Percentiles rank a stretch among this genome's conserved stretches.
phyloP scores from a whole-genome alignment of 176 grass and related monocot species.

The Raddia distichophylla region DNA sequence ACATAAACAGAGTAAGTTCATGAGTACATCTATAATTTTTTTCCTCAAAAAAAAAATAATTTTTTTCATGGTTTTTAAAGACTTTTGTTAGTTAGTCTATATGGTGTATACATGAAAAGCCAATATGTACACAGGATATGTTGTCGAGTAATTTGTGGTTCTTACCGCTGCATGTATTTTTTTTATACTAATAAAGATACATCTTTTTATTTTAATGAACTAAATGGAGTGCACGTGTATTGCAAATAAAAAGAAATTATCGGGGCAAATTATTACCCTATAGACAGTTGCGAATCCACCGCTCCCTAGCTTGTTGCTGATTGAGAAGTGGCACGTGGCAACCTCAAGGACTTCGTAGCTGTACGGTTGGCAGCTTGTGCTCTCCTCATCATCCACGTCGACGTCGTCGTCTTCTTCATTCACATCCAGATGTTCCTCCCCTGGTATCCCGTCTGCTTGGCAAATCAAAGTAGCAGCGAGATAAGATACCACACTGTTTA shows the following conservation, averaged over 20 bases:
- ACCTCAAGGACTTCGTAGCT: neutral
- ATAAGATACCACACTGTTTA: neutral
- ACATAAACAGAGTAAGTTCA: too few relatives aligned
- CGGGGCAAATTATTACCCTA: neutral
- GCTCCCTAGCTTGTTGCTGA: constrained; percentile 11
- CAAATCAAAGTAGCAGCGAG: neutral
- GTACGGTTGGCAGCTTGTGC: neutral
- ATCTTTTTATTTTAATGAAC: neutral
- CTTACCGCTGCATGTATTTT: neutral
- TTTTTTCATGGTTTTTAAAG: too few relatives aligned
- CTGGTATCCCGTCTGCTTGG: neutral
- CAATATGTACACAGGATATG: too few relatives aligned
- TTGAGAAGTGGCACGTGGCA: neutral
- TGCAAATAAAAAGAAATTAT: too few relatives aligned
- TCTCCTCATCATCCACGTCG: neutral
- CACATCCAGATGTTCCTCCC: too few relatives aligned
- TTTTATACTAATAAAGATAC: neutral
- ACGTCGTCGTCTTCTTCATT: neutral
- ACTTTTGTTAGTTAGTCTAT: too few relatives aligned
- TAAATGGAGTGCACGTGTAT: neutral
- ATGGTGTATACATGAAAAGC: too few relatives aligned
- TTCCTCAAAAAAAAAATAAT: too few relatives aligned
- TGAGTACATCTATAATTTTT: too few relatives aligned
- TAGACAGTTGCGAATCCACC: constrained; percentile 29
- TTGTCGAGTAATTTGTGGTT: too few relatives aligned